These are phyloP conservation scores for Candolleomyces efflorescens DNA, from an alignment of 768 basidiomycete species.

Conservation along the genomic window DNA sequence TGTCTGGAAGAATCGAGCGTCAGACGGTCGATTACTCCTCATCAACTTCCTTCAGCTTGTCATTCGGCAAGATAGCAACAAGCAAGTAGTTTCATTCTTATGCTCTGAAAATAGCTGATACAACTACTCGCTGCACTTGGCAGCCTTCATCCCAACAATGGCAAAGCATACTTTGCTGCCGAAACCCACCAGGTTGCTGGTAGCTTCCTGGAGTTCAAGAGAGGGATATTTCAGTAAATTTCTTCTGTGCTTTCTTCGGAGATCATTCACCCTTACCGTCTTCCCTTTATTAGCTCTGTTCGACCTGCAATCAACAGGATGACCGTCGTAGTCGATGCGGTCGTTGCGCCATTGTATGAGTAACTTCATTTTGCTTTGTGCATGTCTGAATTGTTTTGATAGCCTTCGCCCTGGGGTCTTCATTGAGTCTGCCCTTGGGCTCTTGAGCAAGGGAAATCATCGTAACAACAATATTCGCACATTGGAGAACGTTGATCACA, in stretches of 20 bases:
- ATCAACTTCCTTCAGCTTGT: conserved; percentile 47
- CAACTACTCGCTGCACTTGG: neutral
- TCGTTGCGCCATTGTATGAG: conserved; percentile 36
- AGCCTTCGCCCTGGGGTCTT: neutral
- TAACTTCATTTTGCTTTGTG: conserved; percentile 1
- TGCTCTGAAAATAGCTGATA: neutral
- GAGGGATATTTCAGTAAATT: conserved; percentile 47
- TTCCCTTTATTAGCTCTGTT: conserved; percentile 32
- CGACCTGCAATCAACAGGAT: conserved; percentile 33
- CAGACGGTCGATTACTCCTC: conserved; percentile 29
- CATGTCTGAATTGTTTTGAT: neutral
- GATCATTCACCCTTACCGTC: neutral
- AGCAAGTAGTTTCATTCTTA: conserved; percentile 25
- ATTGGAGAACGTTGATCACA: neutral
- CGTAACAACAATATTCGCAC: neutral
- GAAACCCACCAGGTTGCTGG: neutral
- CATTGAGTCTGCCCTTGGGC: neutral
- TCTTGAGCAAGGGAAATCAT: neutral
- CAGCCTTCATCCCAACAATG: conserved; percentile 43
- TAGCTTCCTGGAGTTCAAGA: conserved; percentile 38
- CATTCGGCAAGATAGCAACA: conserved; percentile 41
- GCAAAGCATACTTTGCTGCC: conserved; percentile 36
- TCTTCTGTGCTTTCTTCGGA: neutral
- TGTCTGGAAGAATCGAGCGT: conserved; percentile 10
- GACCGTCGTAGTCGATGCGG: conserved; percentile 39